Conservation (phyloP, 306 rosid genomes). For the Cicer cuneatum region DNA sequence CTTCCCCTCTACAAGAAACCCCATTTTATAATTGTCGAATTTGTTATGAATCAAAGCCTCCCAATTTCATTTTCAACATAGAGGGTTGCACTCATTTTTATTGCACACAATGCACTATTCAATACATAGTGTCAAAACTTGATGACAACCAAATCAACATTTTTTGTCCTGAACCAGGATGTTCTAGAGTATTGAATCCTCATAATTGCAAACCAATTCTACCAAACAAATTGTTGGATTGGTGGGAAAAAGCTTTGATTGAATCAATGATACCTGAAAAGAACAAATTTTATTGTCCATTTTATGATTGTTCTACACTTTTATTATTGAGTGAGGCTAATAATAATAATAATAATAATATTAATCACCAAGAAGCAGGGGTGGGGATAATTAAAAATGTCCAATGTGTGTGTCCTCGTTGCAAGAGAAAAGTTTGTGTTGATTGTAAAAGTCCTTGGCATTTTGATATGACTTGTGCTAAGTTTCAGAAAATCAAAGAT, state of each 20-base stretch:
- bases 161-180: conserved; percentile 26
- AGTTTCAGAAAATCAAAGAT: conserved; percentile 14
- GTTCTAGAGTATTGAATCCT: conserved; percentile 8
- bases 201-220: conserved; percentile 24
- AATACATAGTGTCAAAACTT: conserved; percentile 38
- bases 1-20: background rate
- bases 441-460: conserved; percentile 46
- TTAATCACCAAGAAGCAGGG: background rate
- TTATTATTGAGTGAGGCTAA: background rate
- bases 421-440: conserved; percentile 32
- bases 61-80: conserved; percentile 34
- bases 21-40: conserved; percentile 47
- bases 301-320: conserved; percentile 12
- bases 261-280: conserved; percentile 35
- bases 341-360: background rate
- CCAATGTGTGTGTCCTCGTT: conserved; percentile 32
- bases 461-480: background rate
- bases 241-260: conserved; percentile 36
- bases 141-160: background rate
- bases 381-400: too few species aligned
- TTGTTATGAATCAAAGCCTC: conserved; percentile 47
- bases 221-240: background rate
- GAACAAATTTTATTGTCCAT: conserved; percentile 39
- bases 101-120: conserved; percentile 35
- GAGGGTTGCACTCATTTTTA: conserved; percentile 40